Conservation (phyloP, 345 rosid species). For the Geranium brycei region DNA sequence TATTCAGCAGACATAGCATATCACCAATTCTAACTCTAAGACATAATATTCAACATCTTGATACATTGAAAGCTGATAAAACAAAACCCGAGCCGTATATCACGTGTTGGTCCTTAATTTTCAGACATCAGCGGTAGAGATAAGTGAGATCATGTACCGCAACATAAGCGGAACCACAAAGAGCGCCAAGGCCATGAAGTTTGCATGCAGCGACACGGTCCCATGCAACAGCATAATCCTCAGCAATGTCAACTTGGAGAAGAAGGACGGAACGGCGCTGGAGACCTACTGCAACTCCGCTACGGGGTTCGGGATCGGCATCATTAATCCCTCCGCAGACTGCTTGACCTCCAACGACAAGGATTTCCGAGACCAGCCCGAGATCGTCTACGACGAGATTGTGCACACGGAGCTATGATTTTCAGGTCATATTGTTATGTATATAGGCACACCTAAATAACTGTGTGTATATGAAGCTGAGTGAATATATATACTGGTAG, state of each 20-base stretch:
- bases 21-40: too few species aligned
- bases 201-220: constrained; percentile 82
- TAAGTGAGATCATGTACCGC: constrained; percentile 77
- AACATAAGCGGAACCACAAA: constrained; percentile 71
- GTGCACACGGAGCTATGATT: constrained; percentile 54
- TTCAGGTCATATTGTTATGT: too few species aligned
- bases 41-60: too few species aligned
- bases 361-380: constrained; percentile 10
- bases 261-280: constrained; percentile 38
- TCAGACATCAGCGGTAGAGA: constrained; percentile 77
- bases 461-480: neutral
- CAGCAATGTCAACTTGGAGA: constrained; percentile 66
- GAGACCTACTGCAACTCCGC: constrained; percentile 94
- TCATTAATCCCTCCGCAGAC: constrained; percentile 82
- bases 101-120: too few species aligned
- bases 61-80: too few species aligned
- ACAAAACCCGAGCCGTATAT: too few species aligned
- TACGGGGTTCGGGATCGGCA: constrained; percentile 63
- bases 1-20: too few species aligned
- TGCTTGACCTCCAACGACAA: constrained; percentile 66
- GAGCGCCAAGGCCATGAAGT: constrained; percentile 64
- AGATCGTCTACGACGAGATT: constrained; percentile 17
- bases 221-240: constrained; percentile 78
- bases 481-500: too few species aligned
- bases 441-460: neutral